phyloP scores from a whole-genome alignment of 805 yeast species.

The Starmerella asiatica region DNA sequence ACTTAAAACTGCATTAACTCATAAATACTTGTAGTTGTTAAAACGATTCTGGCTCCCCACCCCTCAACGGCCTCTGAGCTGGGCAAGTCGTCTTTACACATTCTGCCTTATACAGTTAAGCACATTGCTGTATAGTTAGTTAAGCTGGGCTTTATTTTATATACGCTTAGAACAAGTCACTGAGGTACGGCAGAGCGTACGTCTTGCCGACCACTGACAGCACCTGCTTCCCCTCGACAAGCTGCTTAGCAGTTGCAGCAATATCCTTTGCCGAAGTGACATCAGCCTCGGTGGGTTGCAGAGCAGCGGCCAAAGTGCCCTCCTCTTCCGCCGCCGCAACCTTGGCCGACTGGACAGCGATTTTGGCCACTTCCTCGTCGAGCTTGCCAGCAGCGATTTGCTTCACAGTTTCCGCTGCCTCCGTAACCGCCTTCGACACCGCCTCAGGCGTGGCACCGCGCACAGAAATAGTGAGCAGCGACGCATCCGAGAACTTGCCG shows the following conservation, averaged over 20 bases:
- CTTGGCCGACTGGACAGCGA: conserved; percentile 43
- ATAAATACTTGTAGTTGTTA: too few species aligned
- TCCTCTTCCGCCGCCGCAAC: conserved; percentile 41
- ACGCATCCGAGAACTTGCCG: conserved; percentile 60
- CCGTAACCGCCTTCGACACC: conserved; percentile 48
- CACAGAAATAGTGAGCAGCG: conserved; percentile 61
- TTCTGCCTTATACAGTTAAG: too few species aligned
- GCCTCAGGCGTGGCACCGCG: conserved; percentile 44
- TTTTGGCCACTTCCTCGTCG: conserved; percentile 31
- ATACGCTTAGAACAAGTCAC: conserved; percentile 52
- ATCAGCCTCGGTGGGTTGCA: conserved; percentile 33
- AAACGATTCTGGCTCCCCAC: too few species aligned
- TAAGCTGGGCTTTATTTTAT: too few species aligned
- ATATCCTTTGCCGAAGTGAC: conserved; percentile 28
- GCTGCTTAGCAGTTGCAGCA: conserved; percentile 24
- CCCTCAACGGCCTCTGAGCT: too few species aligned
- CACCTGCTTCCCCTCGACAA: conserved; percentile 46
- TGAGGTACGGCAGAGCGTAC: conserved; percentile 72
- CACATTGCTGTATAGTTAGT: too few species aligned
- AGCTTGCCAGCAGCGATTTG: conserved; percentile 21
- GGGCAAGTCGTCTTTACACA: too few species aligned
- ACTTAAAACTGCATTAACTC: too few species aligned
- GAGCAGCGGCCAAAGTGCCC: conserved; percentile 29
- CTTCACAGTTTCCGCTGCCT: conserved; percentile 24
- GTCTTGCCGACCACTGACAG: conserved; percentile 85